These are phyloP conservation scores for Paramecium bursaria DNA, from an alignment of 73 alveolate genomes.

Conservation along the genomic window DNA sequence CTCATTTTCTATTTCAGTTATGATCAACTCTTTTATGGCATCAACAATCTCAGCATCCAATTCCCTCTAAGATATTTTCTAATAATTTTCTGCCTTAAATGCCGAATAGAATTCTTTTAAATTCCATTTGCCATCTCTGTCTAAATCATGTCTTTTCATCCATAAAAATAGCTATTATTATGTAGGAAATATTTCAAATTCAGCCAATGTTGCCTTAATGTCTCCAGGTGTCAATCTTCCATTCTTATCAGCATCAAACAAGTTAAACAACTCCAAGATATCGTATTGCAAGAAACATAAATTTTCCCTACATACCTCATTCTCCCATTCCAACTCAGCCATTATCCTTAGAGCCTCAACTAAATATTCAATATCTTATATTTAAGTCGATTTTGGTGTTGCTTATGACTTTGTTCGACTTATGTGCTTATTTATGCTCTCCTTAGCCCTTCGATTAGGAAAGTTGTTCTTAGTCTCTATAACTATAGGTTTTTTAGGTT, in stretches of 20 bases:
- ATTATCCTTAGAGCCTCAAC: constrained; percentile 34
- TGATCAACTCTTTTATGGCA: constrained; percentile 23
- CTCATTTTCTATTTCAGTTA: constrained; percentile 58
- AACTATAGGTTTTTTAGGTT: neutral
- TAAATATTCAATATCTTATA: constrained; percentile 50
- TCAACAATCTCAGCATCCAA: constrained; percentile 13
- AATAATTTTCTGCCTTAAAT: constrained; percentile 18
- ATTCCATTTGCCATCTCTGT: constrained; percentile 63
- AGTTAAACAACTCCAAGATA: constrained; percentile 8
- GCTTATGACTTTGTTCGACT: constrained; percentile 2
- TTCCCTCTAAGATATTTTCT: neutral
- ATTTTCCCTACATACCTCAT: constrained; percentile 36
- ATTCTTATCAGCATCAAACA: constrained; percentile 29
- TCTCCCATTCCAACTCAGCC: constrained; percentile 44
- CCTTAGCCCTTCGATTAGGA: constrained; percentile 50
- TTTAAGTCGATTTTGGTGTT: neutral
- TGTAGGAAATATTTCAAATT: constrained; percentile 34
- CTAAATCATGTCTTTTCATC: constrained; percentile 55
- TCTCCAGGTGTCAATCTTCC: constrained; percentile 58
- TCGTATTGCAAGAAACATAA: constrained; percentile 21
- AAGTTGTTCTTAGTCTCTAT: constrained; percentile 3
- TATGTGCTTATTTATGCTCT: constrained; percentile 27
- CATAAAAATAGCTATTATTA: constrained; percentile 45
- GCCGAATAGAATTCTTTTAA: constrained; percentile 26
- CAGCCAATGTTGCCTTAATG: constrained; percentile 35